Evolutionary conservation across 805 yeast genomes (phyloP).

Genomic region (Saturnispora ahearnii): DNA sequence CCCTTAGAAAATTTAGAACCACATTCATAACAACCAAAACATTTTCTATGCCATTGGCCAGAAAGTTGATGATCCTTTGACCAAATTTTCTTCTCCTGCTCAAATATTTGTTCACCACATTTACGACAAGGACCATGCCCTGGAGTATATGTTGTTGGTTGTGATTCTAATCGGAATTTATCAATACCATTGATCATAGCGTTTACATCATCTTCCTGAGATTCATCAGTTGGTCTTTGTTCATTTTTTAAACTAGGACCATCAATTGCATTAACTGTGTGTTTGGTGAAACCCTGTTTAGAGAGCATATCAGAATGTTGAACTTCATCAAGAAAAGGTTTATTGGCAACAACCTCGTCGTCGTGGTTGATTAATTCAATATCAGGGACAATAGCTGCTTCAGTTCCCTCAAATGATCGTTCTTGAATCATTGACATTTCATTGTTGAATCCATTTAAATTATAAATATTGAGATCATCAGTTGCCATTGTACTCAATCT

Average conservation of each 20-base stretch:
- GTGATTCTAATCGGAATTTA: background rate
- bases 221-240: background rate
- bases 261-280: slow-evolving; percentile 16
- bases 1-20: slow-evolving; percentile 45
- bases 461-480: slow-evolving; percentile 25
- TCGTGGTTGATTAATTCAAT: background rate
- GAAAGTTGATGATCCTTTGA: slow-evolving; percentile 78
- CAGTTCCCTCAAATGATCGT: slow-evolving; percentile 23
- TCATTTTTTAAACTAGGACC: slow-evolving; percentile 12
- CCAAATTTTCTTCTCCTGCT: slow-evolving; percentile 54
- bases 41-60: slow-evolving; percentile 90
- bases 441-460: slow-evolving; percentile 8
- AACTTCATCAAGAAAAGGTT: background rate
- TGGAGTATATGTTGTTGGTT: slow-evolving; percentile 30
- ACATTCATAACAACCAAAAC: slow-evolving; percentile 73
- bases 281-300: slow-evolving; percentile 15
- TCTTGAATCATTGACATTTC: slow-evolving; percentile 31
- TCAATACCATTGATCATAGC: background rate
- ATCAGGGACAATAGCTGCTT: slow-evolving; percentile 4
- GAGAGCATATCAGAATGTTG: background rate
- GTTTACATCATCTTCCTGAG: background rate
- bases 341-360: background rate
- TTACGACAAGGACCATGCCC: slow-evolving; percentile 79
- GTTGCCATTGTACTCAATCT: slow-evolving; percentile 26
- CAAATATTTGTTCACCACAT: slow-evolving; percentile 47